These are phyloP conservation scores for Encephalitozoon cuniculi DNA, from an alignment of 371 early-diverging fungal genomes.

Conservation along the genomic window DNA sequence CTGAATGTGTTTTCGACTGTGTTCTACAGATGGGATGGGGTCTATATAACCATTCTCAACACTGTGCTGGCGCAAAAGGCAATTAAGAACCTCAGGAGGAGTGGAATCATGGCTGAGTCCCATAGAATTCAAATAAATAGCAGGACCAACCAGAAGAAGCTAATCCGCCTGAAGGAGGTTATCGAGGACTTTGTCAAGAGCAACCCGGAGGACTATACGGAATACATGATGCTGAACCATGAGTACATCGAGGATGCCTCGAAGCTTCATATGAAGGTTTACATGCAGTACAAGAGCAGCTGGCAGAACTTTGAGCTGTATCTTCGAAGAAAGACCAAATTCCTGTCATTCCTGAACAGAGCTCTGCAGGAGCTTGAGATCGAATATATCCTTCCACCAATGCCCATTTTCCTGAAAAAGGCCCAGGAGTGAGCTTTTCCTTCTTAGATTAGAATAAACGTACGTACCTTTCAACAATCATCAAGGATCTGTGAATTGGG, in stretches of 20 bases:
- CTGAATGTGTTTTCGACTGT: conserved; percentile 61
- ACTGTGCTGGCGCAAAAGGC: conserved; percentile 47
- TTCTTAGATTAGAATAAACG: too few relatives aligned
- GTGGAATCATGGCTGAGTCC: conserved; percentile 56
- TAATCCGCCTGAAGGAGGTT: conserved; percentile 49
- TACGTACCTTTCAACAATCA: too few relatives aligned
- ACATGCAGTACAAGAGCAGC: conserved; percentile 59
- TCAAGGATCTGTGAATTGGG: background rate
- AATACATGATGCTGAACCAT: conserved; percentile 60
- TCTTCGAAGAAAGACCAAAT: conserved; percentile 56
- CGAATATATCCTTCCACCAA: conserved; percentile 53
- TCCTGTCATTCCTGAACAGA: conserved; percentile 56
- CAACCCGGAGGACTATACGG: conserved; percentile 54
- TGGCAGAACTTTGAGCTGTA: conserved; percentile 61
- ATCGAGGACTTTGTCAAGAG: conserved; percentile 53
- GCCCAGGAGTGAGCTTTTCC: too few relatives aligned
- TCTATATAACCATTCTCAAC: conserved; percentile 60
- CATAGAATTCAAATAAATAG: conserved; percentile 57
- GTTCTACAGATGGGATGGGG: conserved; percentile 61
- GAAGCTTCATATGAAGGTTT: conserved; percentile 59
- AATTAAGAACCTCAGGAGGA: conserved; percentile 59
- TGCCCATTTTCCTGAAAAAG: background rate
- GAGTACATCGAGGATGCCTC: conserved; percentile 60
- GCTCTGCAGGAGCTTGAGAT: conserved; percentile 49
- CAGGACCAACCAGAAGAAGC: conserved; percentile 50